Evolutionary conservation across 1,284 basidiomycete genomes (phyloP).

Genomic region (Apiotrichum gamsii): DNA sequence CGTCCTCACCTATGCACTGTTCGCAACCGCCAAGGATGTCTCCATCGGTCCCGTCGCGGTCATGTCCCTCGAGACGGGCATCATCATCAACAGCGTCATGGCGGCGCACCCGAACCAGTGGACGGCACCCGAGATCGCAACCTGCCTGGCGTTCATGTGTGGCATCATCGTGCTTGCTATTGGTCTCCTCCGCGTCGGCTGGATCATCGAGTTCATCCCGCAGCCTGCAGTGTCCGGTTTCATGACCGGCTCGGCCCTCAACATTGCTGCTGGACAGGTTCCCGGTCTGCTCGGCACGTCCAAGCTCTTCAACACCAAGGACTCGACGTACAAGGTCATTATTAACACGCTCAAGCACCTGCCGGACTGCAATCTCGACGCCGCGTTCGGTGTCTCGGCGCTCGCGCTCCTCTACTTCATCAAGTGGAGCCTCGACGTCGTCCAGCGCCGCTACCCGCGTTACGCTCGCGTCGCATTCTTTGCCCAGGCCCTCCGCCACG

Average conservation of each 20-base stretch:
- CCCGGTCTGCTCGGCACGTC: constrained; percentile 78
- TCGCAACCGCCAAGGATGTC: constrained; percentile 87
- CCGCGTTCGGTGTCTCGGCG: constrained; percentile 79
- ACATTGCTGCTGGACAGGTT: constrained; percentile 75
- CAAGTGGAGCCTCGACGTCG: constrained; percentile 58
- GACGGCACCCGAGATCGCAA: constrained; percentile 69
- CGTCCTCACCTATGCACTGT: constrained; percentile 45
- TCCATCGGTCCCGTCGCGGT: constrained; percentile 95
- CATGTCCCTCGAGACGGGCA: constrained; percentile 81
- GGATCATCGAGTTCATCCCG: constrained; percentile 88
- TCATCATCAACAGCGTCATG: constrained; percentile 67
- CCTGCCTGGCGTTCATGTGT: constrained; percentile 75
- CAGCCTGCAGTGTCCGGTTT: constrained; percentile 79
- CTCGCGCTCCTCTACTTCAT: constrained; percentile 61
- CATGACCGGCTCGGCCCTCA: constrained; percentile 76
- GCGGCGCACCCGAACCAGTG: constrained; percentile 50
- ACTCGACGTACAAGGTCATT: constrained; percentile 79
- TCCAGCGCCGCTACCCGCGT: constrained; percentile 63
- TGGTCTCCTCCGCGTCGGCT: constrained; percentile 84
- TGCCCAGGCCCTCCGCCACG: constrained; percentile 73
- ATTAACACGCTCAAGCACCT: constrained; percentile 88
- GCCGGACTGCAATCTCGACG: constrained; percentile 61
- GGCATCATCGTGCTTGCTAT: constrained; percentile 91
- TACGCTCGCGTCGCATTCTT: constrained; percentile 80
- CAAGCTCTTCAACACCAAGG: constrained; percentile 68